Base-by-base conservation (phyloP, 1,284 basidiomycete species). In the Rhodotorula sp. region DNA sequence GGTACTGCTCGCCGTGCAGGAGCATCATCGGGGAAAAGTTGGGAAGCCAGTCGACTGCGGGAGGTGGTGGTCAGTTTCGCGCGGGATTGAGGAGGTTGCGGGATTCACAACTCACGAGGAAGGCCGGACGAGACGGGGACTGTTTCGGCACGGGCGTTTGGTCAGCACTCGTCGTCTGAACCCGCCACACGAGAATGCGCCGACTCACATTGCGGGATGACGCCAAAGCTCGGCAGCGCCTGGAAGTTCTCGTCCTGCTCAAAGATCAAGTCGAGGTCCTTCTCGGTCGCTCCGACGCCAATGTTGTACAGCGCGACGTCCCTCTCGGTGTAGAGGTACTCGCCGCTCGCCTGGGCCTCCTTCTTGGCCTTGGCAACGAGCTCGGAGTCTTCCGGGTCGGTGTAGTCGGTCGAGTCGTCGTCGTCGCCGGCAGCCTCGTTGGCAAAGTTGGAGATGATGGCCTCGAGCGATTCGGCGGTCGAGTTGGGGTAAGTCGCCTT, bases 1-100 rank as follows among this genome's bases (percentile, higher is more conserved):
- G 84, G 81, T 93, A 98, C 80, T 99, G 96, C 81, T 99, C 95
- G 69, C 95, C 95, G 81, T 99, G 96, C 42, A 99, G 85, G n/a
- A 99, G 85, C 83, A 94, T 97, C 71, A 93, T 91, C 86, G 91
- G 76, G 10, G 93, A 95, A 83, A 89, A 99, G 82, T 97, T 91
- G 33, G 95, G 95, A 72, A 99, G 83, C 86, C 89, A 95, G 82
- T 91, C 93, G 57, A 94, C 83, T 24, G 88, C 80, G 10, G 91
- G 37, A 0, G 8, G 15, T 42, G 7, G 54, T 1, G 30, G 6
- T 18, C 22, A 30, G 22, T 14, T 12, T 1, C 29, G 22, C 3
- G 12, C 5, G 15, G 6, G 10, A 22, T 4, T 42, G 20, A n/a
- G 42, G 14, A 22, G 17, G 8, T 37, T n/a, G 37, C 46, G 37